Evolutionary conservation across 495 filamentous ascomycete species (phyloP), one percentile per base, ranked within the genome.

Genomic region (Aspergillus funiculosus): DNA sequence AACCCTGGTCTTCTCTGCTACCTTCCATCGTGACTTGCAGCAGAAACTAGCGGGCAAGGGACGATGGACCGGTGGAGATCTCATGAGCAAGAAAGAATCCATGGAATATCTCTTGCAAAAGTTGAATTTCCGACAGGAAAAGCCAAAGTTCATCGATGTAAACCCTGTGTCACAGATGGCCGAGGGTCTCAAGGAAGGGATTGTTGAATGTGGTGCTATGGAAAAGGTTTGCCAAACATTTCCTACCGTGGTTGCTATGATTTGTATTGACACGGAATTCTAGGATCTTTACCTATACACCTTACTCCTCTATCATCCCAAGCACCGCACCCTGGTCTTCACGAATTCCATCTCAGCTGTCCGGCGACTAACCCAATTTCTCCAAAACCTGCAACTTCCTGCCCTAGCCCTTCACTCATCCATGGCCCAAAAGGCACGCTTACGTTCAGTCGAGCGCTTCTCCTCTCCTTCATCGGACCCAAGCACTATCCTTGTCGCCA

Each of bases 341-440:
- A 86, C 89, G 26, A 98, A 98, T 68, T 95, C 90, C 6, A 95
- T 98, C 57, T 84, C 84, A 53, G 86, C 90, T 1, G 90, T 94
- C 54, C 85, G 89, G 10, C 89, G 92, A 27, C 71, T 98, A 5
- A 81, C 83, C 0, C 86, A 92, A 15, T 74, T 96, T 46, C 77
- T 98, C 6, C 86, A 92, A 58, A 85, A 81, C 42, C 81, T 98
- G 15, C 76, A 81, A 49, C 78, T 95, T 11, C 82, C 81, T 5
- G 86, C 85, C 10, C 72, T 85, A 15, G 78, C 84, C 0, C 74
- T 98, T 7, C 92, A 98, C 62, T 95, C 89, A 0, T 83, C 85
- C 51, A 97, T 98, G 92, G 75, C 82, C 5, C 94, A 97, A 66
- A 97, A 97, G 62, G 89, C 92, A n/a, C 88, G 92, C 20, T 73